These are phyloP conservation scores for Parafenestella ontariensis DNA, from an alignment of 2,329 filamentous ascomycete species.

Conservation along the genomic window DNA sequence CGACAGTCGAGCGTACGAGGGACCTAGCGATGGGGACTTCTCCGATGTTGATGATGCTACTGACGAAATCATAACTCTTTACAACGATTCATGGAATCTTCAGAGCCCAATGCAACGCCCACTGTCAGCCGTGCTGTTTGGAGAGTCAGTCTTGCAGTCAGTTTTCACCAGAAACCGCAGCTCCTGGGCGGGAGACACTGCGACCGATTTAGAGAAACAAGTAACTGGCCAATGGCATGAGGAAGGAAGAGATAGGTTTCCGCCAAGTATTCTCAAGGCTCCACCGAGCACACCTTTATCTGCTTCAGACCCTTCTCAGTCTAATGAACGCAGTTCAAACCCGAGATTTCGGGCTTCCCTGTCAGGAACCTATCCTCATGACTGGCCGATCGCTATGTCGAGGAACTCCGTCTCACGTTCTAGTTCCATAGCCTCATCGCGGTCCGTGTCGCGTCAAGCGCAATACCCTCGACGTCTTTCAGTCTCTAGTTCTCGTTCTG, in stretches of 20 bases:
- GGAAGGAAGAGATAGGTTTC: neutral
- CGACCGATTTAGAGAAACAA: neutral
- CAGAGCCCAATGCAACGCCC: slow-evolving; percentile 19
- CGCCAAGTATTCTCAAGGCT: neutral
- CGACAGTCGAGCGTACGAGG: slow-evolving; percentile 5
- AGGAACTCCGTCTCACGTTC: slow-evolving; percentile 10
- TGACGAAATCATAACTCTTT: slow-evolving; percentile 25
- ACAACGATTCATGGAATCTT: slow-evolving; percentile 22
- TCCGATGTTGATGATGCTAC: slow-evolving; percentile 15
- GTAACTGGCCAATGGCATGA: neutral
- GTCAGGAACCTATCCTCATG: slow-evolving; percentile 6
- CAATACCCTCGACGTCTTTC: slow-evolving; percentile 11
- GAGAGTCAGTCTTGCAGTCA: slow-evolving; percentile 25
- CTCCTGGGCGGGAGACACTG: slow-evolving; percentile 1
- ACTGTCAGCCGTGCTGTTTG: slow-evolving; percentile 23
- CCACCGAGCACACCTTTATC: neutral
- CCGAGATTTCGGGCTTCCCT: slow-evolving; percentile 2
- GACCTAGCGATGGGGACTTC: slow-evolving; percentile 1
- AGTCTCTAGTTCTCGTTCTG: neutral
- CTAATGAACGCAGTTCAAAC: slow-evolving; percentile 6
- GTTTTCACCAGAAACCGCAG: slow-evolving; percentile 10
- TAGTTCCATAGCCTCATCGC: slow-evolving; percentile 10
- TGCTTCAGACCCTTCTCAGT: neutral
- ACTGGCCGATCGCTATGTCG: slow-evolving; percentile 2
- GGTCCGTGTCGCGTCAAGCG: slow-evolving; percentile 3